These are phyloP conservation scores for Ganoderma lucidum DNA, from an alignment of 1,284 basidiomycete genomes.

Conservation along the genomic window DNA sequence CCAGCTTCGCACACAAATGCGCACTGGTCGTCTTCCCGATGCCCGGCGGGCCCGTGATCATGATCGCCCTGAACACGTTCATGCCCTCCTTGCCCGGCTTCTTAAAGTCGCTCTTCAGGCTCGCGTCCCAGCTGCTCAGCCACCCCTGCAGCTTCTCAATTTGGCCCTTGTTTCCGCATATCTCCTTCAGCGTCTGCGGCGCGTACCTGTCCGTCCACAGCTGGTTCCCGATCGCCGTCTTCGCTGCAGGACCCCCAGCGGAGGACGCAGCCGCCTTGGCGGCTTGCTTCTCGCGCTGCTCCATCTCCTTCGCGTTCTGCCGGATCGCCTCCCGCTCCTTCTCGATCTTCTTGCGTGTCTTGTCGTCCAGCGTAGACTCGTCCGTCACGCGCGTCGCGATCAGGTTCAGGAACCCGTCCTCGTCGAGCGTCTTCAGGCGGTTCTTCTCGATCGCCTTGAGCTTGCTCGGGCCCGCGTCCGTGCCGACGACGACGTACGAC, in stretches of 20 bases:
- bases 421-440: constrained; percentile 77
- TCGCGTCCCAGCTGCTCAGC: constrained; percentile 84
- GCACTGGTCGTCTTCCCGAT: constrained; percentile 99
- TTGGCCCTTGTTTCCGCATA: constrained; percentile 94
- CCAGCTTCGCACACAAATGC: constrained; percentile 89
- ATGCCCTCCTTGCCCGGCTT: constrained; percentile 94
- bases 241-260: background rate
- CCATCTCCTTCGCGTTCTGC: constrained; percentile 80
- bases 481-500: constrained; percentile 89
- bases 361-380: constrained; percentile 71
- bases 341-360: constrained; percentile 82
- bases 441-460: constrained; percentile 87
- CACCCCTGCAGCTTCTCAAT: constrained; percentile 91
- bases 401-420: constrained; percentile 89
- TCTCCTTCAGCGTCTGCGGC: constrained; percentile 85
- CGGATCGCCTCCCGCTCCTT: constrained; percentile 84
- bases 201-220: constrained; percentile 98
- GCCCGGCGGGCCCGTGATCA: constrained; percentile 94
- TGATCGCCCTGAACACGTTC: constrained; percentile 87
- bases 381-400: constrained; percentile 68
- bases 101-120: constrained; percentile 82
- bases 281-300: constrained; percentile 66
- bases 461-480: constrained; percentile 90
- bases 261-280: constrained; percentile 37
- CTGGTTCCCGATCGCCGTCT: constrained; percentile 54